phyloP scores from a whole-genome alignment of 352 stramenopile genomes.

The Pythium sp. region DNA sequence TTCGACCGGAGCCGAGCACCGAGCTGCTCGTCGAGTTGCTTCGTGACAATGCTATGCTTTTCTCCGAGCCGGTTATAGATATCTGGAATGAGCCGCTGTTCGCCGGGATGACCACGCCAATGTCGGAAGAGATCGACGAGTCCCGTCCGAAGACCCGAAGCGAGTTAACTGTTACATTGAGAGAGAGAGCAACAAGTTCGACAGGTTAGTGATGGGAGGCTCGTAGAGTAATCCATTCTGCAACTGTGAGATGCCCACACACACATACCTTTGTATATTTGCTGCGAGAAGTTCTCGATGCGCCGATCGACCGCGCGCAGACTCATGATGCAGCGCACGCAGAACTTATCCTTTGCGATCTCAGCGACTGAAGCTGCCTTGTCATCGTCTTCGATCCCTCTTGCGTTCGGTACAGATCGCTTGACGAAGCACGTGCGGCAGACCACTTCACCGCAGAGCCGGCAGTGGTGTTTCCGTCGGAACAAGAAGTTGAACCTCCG shows the following conservation, averaged over 20 bases:
- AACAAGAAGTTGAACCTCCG: slow-evolving; percentile 23
- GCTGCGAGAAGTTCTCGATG: slow-evolving; percentile 26
- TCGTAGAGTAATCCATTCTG: background rate
- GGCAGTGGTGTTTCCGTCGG: slow-evolving; percentile 45
- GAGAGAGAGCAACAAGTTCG: background rate
- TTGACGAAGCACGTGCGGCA: slow-evolving; percentile 52
- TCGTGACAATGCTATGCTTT: slow-evolving; percentile 9
- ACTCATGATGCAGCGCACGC: slow-evolving; percentile 48
- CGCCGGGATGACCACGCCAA: slow-evolving; percentile 3
- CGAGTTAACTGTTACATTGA: slow-evolving; percentile 14
- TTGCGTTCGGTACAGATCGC: slow-evolving; percentile 25
- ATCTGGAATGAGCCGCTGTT: slow-evolving; percentile 7
- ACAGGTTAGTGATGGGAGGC: background rate
- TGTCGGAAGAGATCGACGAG: slow-evolving; percentile 24
- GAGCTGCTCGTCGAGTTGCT: slow-evolving; percentile 5
- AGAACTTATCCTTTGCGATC: slow-evolving; percentile 54
- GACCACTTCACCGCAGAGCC: slow-evolving; percentile 48
- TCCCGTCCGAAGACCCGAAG: slow-evolving; percentile 17
- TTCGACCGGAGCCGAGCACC: background rate
- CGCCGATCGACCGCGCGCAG: slow-evolving; percentile 39
- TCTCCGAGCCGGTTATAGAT: slow-evolving; percentile 10
- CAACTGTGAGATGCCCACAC: background rate
- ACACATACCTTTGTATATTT: slow-evolving; percentile 29
- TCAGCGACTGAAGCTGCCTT: background rate
- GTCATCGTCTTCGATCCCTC: background rate